Conservation (phyloP, 768 basidiomycete species). For the Mycena maculata region DNA sequence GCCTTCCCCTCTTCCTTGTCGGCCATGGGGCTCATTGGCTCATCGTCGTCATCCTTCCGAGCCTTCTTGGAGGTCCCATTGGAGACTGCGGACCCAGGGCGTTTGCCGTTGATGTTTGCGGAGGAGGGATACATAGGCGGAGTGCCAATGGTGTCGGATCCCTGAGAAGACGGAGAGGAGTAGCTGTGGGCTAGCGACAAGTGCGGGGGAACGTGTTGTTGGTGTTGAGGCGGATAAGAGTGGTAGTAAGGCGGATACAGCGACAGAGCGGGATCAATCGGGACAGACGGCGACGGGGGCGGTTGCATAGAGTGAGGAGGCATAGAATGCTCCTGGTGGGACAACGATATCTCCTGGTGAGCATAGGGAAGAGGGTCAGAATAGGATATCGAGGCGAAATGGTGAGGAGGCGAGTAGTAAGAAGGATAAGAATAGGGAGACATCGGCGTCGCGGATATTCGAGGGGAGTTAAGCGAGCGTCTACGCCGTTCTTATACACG, state of each 20-base stretch:
- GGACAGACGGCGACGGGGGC: slow-evolving; percentile 69
- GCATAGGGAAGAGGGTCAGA: slow-evolving; percentile 34
- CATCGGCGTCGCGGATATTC: slow-evolving; percentile 25
- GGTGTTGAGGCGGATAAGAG: slow-evolving; percentile 56
- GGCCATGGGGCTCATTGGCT: slow-evolving; percentile 58
- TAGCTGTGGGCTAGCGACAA: slow-evolving; percentile 68
- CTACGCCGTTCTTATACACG: slow-evolving; percentile 22
- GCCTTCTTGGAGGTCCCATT: slow-evolving; percentile 63
- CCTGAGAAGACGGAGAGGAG: slow-evolving; percentile 85
- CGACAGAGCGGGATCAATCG: slow-evolving; percentile 79
- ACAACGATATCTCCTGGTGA: slow-evolving; percentile 56
- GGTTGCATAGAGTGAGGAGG: slow-evolving; percentile 59
- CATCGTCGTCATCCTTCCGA: slow-evolving; percentile 70
- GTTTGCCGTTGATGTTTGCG: slow-evolving; percentile 71
- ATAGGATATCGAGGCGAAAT: slow-evolving; percentile 23
- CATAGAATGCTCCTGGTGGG: slow-evolving; percentile 55
- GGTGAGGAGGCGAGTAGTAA: slow-evolving; percentile 34
- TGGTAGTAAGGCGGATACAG: slow-evolving; percentile 76
- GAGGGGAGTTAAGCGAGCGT: neutral
- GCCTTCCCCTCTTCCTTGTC: slow-evolving; percentile 77
- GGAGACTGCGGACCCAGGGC: slow-evolving; percentile 65
- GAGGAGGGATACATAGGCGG: slow-evolving; percentile 73
- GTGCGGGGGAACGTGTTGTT: slow-evolving; percentile 64
- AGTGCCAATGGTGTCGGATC: slow-evolving; percentile 80
- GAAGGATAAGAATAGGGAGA: slow-evolving; percentile 35